These are phyloP conservation scores for Cordyceps javanica DNA, from an alignment of 2,329 filamentous ascomycete species.

Conservation along the genomic window DNA sequence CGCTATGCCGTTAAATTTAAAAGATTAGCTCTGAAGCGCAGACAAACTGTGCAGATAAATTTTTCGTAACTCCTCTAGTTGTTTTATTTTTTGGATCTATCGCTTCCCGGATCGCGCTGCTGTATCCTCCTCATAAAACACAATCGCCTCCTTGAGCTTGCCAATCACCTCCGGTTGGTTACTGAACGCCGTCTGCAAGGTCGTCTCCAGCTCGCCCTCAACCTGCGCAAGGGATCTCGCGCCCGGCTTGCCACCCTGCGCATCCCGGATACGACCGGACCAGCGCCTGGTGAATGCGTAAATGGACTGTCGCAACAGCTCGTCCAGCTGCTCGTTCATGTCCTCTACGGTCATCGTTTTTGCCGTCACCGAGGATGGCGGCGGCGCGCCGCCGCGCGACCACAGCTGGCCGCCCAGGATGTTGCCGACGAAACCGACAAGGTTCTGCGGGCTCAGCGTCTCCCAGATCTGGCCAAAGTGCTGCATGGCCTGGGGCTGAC, in stretches of 20 bases:
- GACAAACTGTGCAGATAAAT: not conserved
- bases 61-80: not conserved
- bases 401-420: slow-evolving; percentile 52
- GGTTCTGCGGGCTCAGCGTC: slow-evolving; percentile 51
- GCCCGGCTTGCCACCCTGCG: slow-evolving; percentile 40
- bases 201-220: slow-evolving; percentile 49
- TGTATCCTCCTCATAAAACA: slow-evolving; percentile 45
- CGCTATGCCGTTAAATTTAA: too few species aligned
- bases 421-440: slow-evolving; percentile 52
- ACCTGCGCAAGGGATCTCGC: slow-evolving; percentile 46
- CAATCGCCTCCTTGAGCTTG: slow-evolving; percentile 56
- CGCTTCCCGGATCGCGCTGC: slow-evolving; percentile 27
- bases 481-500: slow-evolving; percentile 43
- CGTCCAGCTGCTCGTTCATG: slow-evolving; percentile 59
- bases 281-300: slow-evolving; percentile 58
- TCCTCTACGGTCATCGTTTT: slow-evolving; percentile 45
- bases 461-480: slow-evolving; percentile 62
- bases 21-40: not conserved
- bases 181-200: slow-evolving; percentile 52
- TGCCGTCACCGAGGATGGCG: slow-evolving; percentile 28
- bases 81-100: not conserved
- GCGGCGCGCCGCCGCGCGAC: slow-evolving; percentile 26
- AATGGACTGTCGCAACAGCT: slow-evolving; percentile 55
- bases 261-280: slow-evolving; percentile 45
- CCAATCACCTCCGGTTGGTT: slow-evolving; percentile 52